Evolutionary conservation across 1,139 yeast genomes (phyloP), one percentile per base, ranked within the genome.

Genomic region (Scheffersomyces illinoinensis): DNA sequence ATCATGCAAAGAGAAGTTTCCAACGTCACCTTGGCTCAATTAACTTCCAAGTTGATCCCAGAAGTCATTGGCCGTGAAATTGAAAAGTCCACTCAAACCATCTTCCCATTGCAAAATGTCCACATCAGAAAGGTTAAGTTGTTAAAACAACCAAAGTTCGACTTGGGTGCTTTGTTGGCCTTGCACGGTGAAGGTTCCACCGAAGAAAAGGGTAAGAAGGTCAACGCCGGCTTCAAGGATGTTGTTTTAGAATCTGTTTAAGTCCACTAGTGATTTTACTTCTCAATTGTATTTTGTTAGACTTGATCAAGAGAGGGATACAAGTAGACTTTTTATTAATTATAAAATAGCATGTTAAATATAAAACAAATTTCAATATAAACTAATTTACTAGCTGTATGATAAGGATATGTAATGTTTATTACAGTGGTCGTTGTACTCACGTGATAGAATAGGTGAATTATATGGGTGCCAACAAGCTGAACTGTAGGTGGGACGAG

Each of bases 41-140:
- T 90, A 76, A 89, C 93, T 71, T 84, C 91, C 76, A 90, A 90
- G 85, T 88, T 90, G 82, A 90, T 90, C 73, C 96, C 96, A 75
- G 96, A 90, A 83, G 93, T 90, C 69, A 90, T 90, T 77, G 93
- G 93, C 77, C 91, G 92, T 79, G 96, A 90, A 82, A 90, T 90
- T 72, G 93, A 90, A 82, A 90, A 89, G 85, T 86, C 93, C 68
- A 87, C 96, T 70, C 89, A 87, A 80, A 83, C 88, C 74, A 88
- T 90, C 84, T 89, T 83, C 88, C 96, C 96, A 74, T 86, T 90
- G 77, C 96, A 91, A 83, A 90, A 90, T 84, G 93, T 90, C 74
- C 92, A 89, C 87, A 88, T 91, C 78, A 90, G 96, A 85, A 90
- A 90, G 86, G 96, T 91, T 73, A 90, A 90, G 86, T 85, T 90